A percentile compares a stretch with the other conserved stretches of the same genome.
phyloP scores from a whole-genome alignment of 2,329 filamentous ascomycete genomes.

The Hypoxylon sp. region DNA sequence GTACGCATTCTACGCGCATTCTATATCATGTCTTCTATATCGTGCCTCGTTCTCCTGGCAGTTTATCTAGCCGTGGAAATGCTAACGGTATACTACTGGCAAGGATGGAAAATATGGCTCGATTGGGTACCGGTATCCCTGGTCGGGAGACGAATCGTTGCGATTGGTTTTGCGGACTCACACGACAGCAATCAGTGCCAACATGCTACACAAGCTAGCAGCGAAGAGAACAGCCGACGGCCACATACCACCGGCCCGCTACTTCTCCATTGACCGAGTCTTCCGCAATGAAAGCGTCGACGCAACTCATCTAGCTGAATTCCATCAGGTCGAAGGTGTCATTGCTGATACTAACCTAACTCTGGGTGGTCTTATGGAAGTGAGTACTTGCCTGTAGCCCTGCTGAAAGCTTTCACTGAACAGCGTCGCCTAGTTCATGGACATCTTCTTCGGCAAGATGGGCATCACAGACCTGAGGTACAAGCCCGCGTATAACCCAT shows the following conservation, averaged over 20 bases:
- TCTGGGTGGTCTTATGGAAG: conserved; percentile 85
- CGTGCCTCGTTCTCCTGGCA: neutral
- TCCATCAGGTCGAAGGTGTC: conserved; percentile 98
- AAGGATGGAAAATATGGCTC: conserved; percentile 86
- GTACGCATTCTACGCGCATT: conserved; percentile 10
- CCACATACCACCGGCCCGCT: conserved; percentile 75
- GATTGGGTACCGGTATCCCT: conserved; percentile 95
- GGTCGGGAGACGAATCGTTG: conserved; percentile 85
- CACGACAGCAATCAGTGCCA: conserved; percentile 90
- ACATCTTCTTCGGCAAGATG: conserved; percentile 96
- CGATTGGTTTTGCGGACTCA: conserved; percentile 93
- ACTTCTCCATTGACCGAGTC: conserved; percentile 98
- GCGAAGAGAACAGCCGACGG: conserved; percentile 78
- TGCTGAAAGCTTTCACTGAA: neutral
- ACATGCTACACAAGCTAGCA: conserved; percentile 89
- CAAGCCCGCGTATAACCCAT: conserved; percentile 92
- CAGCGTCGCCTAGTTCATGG: conserved; percentile 67
- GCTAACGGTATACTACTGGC: neutral
- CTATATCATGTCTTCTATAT: too few relatives aligned
- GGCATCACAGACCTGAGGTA: conserved; percentile 85
- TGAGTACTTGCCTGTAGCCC: neutral
- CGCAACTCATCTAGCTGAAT: conserved; percentile 94
- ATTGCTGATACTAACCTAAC: conserved; percentile 96
- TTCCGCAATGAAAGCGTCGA: conserved; percentile 97
- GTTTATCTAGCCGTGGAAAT: neutral